Conservation (phyloP, 805 yeast species). For the Metschnikowia santaceciliae region DNA sequence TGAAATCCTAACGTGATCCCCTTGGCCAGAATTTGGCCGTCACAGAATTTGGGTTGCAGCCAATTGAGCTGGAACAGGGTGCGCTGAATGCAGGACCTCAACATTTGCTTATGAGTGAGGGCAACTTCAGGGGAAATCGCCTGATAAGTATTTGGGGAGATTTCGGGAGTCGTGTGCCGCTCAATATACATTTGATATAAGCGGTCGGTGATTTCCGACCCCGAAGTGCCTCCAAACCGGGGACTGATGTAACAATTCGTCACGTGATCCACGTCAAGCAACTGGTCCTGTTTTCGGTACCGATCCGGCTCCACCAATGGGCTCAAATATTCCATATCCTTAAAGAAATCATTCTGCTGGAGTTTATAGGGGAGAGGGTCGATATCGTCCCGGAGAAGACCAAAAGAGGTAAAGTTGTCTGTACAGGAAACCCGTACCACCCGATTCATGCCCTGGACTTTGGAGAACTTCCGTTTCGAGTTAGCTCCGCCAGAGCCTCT, state of each 20-base stretch:
- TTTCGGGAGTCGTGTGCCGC: neutral
- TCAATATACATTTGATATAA: neutral
- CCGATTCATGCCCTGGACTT: constrained; percentile 51
- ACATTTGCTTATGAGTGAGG: neutral
- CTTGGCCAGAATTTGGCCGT: constrained; percentile 28
- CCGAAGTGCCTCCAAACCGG: neutral
- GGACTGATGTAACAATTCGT: constrained; percentile 21
- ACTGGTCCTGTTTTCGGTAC: constrained; percentile 39
- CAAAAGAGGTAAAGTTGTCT: constrained; percentile 60
- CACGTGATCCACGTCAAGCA: constrained; percentile 30
- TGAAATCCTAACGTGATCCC: constrained; percentile 34
- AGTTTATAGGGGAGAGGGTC: constrained; percentile 56
- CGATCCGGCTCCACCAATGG: constrained; percentile 35
- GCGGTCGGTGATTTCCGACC: neutral
- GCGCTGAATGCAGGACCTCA: neutral
- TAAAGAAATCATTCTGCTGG: constrained; percentile 41
- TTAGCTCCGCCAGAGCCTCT: constrained; percentile 19
- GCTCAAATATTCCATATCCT: constrained; percentile 55
- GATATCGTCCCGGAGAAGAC: constrained; percentile 60
- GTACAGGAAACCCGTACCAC: constrained; percentile 66
- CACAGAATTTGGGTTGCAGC: constrained; percentile 29
- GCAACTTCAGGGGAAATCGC: constrained; percentile 1
- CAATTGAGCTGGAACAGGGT: constrained; percentile 3
- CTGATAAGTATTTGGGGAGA: constrained; percentile 2
- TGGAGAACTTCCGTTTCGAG: constrained; percentile 46